Base-by-base conservation (phyloP, 768 basidiomycete genomes). In the Hericium erinaceus region DNA sequence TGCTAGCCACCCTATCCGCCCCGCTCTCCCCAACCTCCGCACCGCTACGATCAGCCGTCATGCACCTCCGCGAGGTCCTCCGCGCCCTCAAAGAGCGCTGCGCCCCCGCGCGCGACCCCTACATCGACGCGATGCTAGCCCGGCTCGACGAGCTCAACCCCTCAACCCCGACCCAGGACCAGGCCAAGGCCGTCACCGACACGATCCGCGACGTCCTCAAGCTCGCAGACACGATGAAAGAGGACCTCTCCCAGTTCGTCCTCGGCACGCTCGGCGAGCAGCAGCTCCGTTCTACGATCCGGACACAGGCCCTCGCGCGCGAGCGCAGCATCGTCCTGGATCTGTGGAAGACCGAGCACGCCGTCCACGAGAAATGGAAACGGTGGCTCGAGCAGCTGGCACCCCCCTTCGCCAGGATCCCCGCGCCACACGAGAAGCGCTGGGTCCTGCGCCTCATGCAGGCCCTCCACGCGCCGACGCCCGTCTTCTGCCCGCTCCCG, bases 11-110 rank as follows among this genome's bases (percentile, higher is more conserved):
- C 0, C 72, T 89, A 20, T 77, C 81, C 6, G 74, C 79, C 2
- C 87, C 83, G 0, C 70, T 84, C 11, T 74, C 85, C 1, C 88
- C 88, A 0, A 86, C 87, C 0, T 80, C 84, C 1, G 81, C 84
- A 0, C 87, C 86, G 0, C 72, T 89, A 15, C 75, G 78, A 48
- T 83, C 84, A 18, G 74, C 79, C 16, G 63, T 80, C n/a, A 69
- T 68, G 33, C 72, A 84, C 56, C 72, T 89, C 26, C 76, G 75
- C 33, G 83, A 85, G 54, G 70, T 83, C 10, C 68, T 88, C 11
- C 49, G 59, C 7, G 73, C 76, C 24, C 70, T 89, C 12, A 77
- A 76, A 16, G 68, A 80, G 64, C 80, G 87, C 50, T 89, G 86
- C 54, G 85, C 87, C 2, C 87, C 88, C 6, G 71, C 77, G 16